phyloP scores from a whole-genome alignment of 352 stramenopile species.

The Phytophthora pisi region DNA sequence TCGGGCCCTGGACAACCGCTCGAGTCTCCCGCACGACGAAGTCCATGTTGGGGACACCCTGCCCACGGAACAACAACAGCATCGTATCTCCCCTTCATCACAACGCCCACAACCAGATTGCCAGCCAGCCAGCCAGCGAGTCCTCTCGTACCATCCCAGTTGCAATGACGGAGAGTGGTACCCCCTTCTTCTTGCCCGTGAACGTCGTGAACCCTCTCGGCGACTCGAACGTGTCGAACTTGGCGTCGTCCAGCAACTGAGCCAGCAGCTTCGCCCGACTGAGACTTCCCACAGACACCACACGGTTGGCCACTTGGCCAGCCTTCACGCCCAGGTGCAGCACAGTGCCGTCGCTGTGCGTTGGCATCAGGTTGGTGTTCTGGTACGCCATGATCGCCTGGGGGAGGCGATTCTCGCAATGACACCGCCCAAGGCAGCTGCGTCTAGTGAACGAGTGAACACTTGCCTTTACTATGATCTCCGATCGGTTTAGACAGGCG shows the following conservation, averaged over 20 bases:
- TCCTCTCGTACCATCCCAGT: constrained; percentile 57
- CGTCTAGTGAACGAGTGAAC: constrained; percentile 1
- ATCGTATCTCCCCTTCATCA: too few relatives aligned
- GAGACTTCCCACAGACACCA: constrained; percentile 55
- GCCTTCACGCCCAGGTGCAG: constrained; percentile 49
- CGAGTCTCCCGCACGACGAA: constrained; percentile 74
- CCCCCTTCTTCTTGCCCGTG: constrained; percentile 52
- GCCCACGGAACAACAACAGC: neutral
- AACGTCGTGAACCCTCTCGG: constrained; percentile 64
- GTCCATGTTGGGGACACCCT: constrained; percentile 76
- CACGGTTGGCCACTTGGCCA: constrained; percentile 53
- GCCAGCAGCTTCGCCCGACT: constrained; percentile 41
- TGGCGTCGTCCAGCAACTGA: constrained; percentile 35
- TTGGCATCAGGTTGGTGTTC: constrained; percentile 55
- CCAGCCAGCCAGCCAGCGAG: neutral
- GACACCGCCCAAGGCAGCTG: neutral
- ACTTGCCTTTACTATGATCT: neutral
- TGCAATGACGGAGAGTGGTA: constrained; percentile 58
- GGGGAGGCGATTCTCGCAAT: neutral
- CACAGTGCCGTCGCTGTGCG: constrained; percentile 45
- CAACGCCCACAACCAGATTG: neutral
- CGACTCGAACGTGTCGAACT: constrained; percentile 41
- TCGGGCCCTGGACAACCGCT: constrained; percentile 49
- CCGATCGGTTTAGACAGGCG: constrained; percentile 30
- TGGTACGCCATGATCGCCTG: constrained; percentile 37